Evolutionary conservation across 1,139 yeast species (phyloP).

Genomic region (Citeromyces hawaiiensis): DNA sequence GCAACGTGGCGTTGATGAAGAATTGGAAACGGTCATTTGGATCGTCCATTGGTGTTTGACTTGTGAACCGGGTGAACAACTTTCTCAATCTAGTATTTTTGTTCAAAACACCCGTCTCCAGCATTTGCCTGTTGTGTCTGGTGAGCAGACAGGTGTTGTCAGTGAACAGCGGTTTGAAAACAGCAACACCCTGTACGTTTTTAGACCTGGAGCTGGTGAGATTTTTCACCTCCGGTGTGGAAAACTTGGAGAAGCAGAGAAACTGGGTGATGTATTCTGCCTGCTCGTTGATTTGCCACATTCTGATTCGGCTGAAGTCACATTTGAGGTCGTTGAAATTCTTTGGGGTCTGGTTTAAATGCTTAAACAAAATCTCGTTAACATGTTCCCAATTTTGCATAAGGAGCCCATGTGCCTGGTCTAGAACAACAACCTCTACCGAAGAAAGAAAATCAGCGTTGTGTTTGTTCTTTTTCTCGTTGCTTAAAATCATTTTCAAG

Average conservation of each 20-base stretch:
- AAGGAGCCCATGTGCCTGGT: slow-evolving; percentile 75
- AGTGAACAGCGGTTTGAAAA: slow-evolving; percentile 13
- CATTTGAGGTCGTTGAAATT: slow-evolving; percentile 43
- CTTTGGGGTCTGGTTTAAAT: slow-evolving; percentile 65
- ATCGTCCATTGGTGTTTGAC: slow-evolving; percentile 44
- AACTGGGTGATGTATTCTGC: slow-evolving; percentile 69
- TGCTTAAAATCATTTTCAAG: slow-evolving; percentile 63
- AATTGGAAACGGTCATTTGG: slow-evolving; percentile 73
- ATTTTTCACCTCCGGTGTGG: slow-evolving; percentile 73
- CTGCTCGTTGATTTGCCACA: slow-evolving; percentile 86
- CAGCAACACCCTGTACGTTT: slow-evolving; percentile 5
- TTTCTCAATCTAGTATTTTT: slow-evolving; percentile 53
- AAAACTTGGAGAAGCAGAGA: slow-evolving; percentile 55
- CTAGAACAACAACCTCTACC: slow-evolving; percentile 68
- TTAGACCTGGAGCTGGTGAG: slow-evolving; percentile 27
- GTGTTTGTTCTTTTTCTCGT: slow-evolving; percentile 20
- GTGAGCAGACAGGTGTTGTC: slow-evolving; percentile 10
- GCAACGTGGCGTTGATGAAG: slow-evolving; percentile 62
- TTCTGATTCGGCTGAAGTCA: slow-evolving; percentile 82
- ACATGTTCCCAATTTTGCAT: slow-evolving; percentile 95
- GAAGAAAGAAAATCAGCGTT: slow-evolving; percentile 71
- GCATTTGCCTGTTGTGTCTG: slow-evolving; percentile 19
- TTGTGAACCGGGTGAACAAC: slow-evolving; percentile 56
- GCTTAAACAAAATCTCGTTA: slow-evolving; percentile 45
- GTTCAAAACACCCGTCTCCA: slow-evolving; percentile 26